Percentiles rank a stretch among this genome's conserved stretches.
These are phyloP conservation scores for Exidia glandulosa DNA, from an alignment of 768 basidiomycete genomes.

Conservation along the genomic window DNA sequence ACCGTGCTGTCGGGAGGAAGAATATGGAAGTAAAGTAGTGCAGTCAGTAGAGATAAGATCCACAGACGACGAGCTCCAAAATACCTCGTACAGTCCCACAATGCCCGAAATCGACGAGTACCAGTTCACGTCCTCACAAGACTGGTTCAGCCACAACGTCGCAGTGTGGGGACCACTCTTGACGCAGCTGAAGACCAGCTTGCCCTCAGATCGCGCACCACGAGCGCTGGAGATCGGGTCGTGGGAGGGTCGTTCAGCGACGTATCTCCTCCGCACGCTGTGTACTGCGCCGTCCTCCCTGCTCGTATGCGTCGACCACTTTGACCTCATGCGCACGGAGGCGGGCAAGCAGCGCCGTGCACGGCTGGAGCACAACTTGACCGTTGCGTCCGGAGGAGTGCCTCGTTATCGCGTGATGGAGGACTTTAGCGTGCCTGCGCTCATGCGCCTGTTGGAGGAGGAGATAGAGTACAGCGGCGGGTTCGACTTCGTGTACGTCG, in stretches of 20 bases:
- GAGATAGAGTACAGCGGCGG: conserved; percentile 30
- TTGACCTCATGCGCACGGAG: conserved; percentile 38
- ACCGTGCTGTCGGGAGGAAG: no score
- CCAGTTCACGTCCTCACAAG: conserved; percentile 41
- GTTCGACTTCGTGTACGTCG: conserved; percentile 50
- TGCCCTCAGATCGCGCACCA: conserved; percentile 17
- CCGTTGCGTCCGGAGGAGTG: conserved; percentile 25
- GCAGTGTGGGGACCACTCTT: conserved; percentile 32
- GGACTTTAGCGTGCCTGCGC: conserved; percentile 42
- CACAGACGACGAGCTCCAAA: no score
- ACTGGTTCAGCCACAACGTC: conserved; percentile 43
- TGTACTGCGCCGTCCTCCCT: conserved; percentile 29
- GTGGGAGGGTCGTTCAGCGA: conserved; percentile 54
- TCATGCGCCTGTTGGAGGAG: conserved; percentile 37
- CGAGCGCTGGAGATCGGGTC: conserved; percentile 48
- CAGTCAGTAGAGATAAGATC: no score
- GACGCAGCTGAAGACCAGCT: conserved; percentile 12
- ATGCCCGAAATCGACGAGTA: conserved; percentile 10
- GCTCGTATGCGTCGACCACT: conserved; percentile 47
- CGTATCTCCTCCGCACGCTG: conserved; percentile 40
- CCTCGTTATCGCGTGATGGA: conserved; percentile 30
- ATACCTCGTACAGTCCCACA: neutral
- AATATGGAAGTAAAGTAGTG: no score
- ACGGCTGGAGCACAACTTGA: conserved; percentile 37
- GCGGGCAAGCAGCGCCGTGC: conserved; percentile 36